Percentiles rank a stretch among this genome's conserved stretches.
These are phyloP conservation scores for Acanthamoeba triangularis DNA, from an alignment of 208 protist species.

Conservation along the genomic window DNA sequence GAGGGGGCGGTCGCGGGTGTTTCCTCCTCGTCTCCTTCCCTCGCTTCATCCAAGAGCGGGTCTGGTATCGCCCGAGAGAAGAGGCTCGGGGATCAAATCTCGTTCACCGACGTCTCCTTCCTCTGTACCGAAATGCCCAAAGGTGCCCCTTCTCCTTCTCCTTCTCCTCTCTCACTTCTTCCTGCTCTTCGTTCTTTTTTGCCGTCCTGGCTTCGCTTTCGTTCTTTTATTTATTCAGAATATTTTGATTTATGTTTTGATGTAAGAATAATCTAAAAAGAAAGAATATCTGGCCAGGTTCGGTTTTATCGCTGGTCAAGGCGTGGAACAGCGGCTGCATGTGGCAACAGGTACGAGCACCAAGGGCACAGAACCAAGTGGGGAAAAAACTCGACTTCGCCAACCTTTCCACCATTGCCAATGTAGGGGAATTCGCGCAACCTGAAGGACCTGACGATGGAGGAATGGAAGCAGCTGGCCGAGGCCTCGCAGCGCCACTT, in stretches of 20 bases:
- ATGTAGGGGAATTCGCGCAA: not conserved
- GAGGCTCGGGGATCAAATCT: not conserved
- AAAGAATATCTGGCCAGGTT: not conserved
- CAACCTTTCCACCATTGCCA: too few species aligned
- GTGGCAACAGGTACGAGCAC: not conserved
- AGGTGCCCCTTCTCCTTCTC: not conserved
- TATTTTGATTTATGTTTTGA: not conserved
- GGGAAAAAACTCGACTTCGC: not conserved
- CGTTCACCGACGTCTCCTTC: conserved; percentile 16
- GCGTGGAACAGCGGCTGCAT: conserved; percentile 17
- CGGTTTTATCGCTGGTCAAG: not conserved
- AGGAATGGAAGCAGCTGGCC: conserved; percentile 11
- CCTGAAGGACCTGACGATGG: conserved; percentile 2
- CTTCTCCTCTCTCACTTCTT: not conserved
- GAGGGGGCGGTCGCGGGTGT: not conserved
- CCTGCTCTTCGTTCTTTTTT: conserved; percentile 6
- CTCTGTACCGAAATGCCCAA: not conserved
- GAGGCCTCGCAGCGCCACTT: conserved; percentile 9
- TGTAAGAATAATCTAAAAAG: not conserved
- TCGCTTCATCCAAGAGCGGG: not conserved
- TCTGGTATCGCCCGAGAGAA: not conserved
- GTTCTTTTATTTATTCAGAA: not conserved
- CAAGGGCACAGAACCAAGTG: too few species aligned
- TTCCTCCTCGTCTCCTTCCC: not conserved
- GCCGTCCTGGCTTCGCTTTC: not conserved